Evolutionary conservation across 805 yeast species (phyloP), one percentile per base, ranked within the genome.

Genomic region (Cyberlindnera lachancei): DNA sequence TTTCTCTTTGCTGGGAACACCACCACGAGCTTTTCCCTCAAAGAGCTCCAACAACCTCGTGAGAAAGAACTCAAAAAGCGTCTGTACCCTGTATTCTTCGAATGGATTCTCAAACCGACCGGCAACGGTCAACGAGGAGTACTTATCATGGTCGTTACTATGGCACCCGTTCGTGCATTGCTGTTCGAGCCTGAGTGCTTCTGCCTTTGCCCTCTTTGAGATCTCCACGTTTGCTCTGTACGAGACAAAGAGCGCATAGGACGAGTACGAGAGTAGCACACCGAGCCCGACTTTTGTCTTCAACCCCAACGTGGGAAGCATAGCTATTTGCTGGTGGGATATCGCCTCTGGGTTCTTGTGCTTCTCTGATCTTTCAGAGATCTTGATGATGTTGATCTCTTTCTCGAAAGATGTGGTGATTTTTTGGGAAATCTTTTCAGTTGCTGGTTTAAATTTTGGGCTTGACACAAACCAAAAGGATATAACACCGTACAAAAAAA

Each of bases 101-200:
- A 90, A 90, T 3, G 97, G 97, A 48, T 90, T 90, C 37, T 85
- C 92, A 58, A 73, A 90, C 45, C 87, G 64, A 8, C 96, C 96
- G 14, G 71, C 69, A 1, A 85, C 60, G n/a, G 61, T 59, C 37
- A 78, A 46, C 3, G 74, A 61, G 4, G 61, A 56, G 40, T 63
- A 76, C 42, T 65, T 63, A 18, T 42, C 45, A 29, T 22, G 16
- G 11, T 18, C 11, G 10, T 36, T 23, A 9, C 29, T 33, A 1
- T 29, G 35, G 10, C 21, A 30, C 17, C 34, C 25, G 25, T 37
- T 16, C 29, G 31, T 15, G 8, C 24, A 19, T 15, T 19, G 16
- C n/a, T n/a, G n/a, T n/a, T n/a, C n/a, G 10, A 28, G 29, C 6
- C 32, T 20, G 22, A 29, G 49, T 47, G 37, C 56, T 51, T 36